Base-by-base conservation (phyloP, 768 basidiomycete genomes). In the Goffeauzyma gilvescens region DNA sequence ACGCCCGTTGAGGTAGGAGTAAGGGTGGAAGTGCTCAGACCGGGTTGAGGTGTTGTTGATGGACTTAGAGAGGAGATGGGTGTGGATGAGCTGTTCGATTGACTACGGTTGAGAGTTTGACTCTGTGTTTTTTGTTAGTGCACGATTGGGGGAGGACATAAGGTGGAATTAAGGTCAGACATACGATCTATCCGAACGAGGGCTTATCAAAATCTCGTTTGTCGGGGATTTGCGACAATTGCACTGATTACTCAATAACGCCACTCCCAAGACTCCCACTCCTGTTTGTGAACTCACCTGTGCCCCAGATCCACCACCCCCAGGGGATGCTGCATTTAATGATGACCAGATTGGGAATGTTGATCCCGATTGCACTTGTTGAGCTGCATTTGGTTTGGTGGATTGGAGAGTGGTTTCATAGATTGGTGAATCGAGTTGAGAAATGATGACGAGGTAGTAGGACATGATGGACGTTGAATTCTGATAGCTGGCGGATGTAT, bases 371-470 rank as follows among this genome's bases (percentile, higher is more conserved):
- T 28, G 22, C 23, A 24, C 23, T 38, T 21, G 21, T 38, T 38
- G 37, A 24, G 37, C 4, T n/a, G n/a, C n/a, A n/a, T n/a, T n/a
- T n/a, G 37, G 37, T 27, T 55, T 54, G 41, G 60, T 46, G 9
- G 66, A 64, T 8, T 50, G 51, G 40, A 68, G 56, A 24, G 53
- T 50, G 21, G 64, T 45, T 46, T 68, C 65, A 50, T 61, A 68
- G 9, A 69, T 52, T 2, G 68, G 68, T 20, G 62, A 60, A 52
- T 69, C 68, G 35, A 59, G 51, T 0, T 66, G 66, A 10, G 66
- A 67, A 41, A 69, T 62, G 44, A 69, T 58, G 23, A 64, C 65
- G 10, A 64, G 59, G 50, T 66, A 67, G 57, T 63, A 67, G n/a
- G 63, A 61, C 61, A 65, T 63, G 25, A 24, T 22, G 24, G 25